Conservation (phyloP, 2,329 filamentous ascomycete genomes). For the Botrytis medusae region DNA sequence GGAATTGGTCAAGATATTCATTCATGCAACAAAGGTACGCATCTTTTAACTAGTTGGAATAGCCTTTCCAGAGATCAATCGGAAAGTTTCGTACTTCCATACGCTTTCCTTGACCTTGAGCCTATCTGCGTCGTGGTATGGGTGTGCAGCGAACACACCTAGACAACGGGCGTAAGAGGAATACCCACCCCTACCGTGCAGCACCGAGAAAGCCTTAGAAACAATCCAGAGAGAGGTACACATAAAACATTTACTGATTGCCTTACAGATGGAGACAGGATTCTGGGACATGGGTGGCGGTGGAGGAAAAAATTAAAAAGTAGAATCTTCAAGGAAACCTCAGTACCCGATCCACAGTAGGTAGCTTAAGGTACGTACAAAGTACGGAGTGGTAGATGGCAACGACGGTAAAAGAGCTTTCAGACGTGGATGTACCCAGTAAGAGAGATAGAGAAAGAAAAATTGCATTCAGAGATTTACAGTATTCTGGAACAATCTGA, state of each 20-base stretch:
- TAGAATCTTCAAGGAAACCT: background rate
- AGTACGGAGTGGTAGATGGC: background rate
- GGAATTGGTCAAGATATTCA: conserved; percentile 79
- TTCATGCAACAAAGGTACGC: conserved; percentile 78
- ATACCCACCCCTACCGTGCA: background rate
- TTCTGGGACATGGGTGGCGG: conserved; percentile 69
- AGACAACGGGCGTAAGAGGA: background rate
- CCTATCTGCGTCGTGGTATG: background rate
- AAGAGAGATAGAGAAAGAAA: background rate
- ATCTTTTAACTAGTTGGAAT: background rate
- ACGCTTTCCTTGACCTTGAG: background rate
- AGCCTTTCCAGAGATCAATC: background rate
- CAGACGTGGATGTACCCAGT: background rate
- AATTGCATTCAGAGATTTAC: conserved; percentile 16
- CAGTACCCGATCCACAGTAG: background rate
- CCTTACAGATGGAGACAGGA: conserved; percentile 63
- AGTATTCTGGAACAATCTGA: conserved; percentile 10
- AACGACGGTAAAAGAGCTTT: background rate
- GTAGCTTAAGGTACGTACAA: background rate
- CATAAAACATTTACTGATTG: conserved; percentile 8
- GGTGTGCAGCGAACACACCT: background rate
- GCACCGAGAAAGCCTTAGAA: background rate
- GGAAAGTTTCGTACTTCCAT: background rate
- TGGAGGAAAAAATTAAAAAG: conserved; percentile 2
- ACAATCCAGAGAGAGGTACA: background rate